These are phyloP conservation scores for Hordeum pubiflorum DNA, from an alignment of 202 grass and related monocot genomes.

Conservation along the genomic window DNA sequence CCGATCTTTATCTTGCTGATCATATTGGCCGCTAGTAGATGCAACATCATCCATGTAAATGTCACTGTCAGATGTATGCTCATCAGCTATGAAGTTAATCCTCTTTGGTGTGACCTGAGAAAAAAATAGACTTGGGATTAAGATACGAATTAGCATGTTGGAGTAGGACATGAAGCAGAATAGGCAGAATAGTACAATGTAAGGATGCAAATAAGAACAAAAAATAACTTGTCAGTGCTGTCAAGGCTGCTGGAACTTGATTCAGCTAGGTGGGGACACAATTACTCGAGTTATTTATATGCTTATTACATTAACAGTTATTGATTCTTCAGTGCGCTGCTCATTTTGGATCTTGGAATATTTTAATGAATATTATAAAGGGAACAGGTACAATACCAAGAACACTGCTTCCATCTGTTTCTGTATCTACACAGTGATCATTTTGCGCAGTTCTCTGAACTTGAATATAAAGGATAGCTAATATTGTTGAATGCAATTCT, in stretches of 20 bases:
- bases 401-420: not conserved
- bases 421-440: not conserved
- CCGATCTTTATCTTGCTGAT: constrained; percentile 74
- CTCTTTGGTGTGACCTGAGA: constrained; percentile 87
- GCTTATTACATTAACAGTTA: not conserved
- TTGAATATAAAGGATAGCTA: not conserved
- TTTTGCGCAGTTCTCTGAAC: not conserved
- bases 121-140: constrained; percentile 26
- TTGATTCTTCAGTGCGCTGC: not conserved
- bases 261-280: not conserved
- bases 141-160: constrained; percentile 12
- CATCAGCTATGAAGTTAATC: constrained; percentile 95
- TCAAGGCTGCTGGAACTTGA: not conserved
- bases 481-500: not conserved
- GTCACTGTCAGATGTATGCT: constrained; percentile 45
- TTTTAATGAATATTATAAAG: not conserved
- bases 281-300: not conserved
- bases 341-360: not conserved
- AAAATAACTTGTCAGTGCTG: not conserved
- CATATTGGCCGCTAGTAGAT: constrained; percentile 54
- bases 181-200: not conserved
- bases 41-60: constrained; percentile 51
- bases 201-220: constrained; percentile 17
- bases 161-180: constrained; percentile 22
- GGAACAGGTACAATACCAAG: not conserved